Percentiles rank a stretch among this genome's conserved stretches.
Evolutionary conservation across 345 rosid species (phyloP).

Genomic region (Melastoma malabathricum): DNA sequence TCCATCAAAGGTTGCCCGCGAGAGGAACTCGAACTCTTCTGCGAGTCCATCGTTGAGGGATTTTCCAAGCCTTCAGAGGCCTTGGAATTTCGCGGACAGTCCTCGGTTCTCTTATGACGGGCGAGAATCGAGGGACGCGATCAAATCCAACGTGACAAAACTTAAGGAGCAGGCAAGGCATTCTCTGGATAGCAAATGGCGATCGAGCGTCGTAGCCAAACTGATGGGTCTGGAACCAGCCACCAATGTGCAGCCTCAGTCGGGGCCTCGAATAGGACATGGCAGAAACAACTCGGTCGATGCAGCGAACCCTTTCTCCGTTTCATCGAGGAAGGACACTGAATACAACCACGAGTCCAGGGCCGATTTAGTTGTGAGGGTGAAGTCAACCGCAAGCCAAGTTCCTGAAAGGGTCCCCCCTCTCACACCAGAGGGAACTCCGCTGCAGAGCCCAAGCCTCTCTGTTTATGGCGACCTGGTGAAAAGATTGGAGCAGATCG

Average conservation of each 20-base stretch:
- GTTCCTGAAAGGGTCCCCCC: no score
- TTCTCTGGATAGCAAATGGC: slow-evolving; percentile 67
- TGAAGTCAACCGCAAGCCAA: slow-evolving; percentile 20
- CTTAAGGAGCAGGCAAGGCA: slow-evolving; percentile 72
- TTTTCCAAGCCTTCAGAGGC: slow-evolving; percentile 23
- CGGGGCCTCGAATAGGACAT: slow-evolving; percentile 10
- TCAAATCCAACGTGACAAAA: slow-evolving; percentile 36
- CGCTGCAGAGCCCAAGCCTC: slow-evolving; percentile 12
- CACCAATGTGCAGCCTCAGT: slow-evolving; percentile 22
- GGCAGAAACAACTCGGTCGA: slow-evolving; percentile 10
- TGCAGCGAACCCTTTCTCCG: slow-evolving; percentile 14
- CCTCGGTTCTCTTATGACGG: slow-evolving; percentile 87
- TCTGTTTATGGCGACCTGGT: slow-evolving; percentile 70
- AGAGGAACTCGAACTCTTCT: slow-evolving; percentile 24
- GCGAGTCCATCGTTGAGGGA: slow-evolving; percentile 31
- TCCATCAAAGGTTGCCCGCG: slow-evolving; percentile 26
- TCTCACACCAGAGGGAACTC: slow-evolving; percentile 4
- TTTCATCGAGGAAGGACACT: slow-evolving; percentile 17
- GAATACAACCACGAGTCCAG: slow-evolving; percentile 21
- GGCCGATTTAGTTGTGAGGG: slow-evolving; percentile 27
- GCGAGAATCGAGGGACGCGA: slow-evolving; percentile 37
- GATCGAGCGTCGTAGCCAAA: slow-evolving; percentile 66
- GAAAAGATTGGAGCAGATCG: slow-evolving; percentile 59
- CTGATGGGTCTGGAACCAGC: slow-evolving; percentile 77
- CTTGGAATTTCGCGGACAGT: slow-evolving; percentile 31